Conservation (phyloP, 2,329 filamentous ascomycete genomes). For the Xylariaceae sp. region DNA sequence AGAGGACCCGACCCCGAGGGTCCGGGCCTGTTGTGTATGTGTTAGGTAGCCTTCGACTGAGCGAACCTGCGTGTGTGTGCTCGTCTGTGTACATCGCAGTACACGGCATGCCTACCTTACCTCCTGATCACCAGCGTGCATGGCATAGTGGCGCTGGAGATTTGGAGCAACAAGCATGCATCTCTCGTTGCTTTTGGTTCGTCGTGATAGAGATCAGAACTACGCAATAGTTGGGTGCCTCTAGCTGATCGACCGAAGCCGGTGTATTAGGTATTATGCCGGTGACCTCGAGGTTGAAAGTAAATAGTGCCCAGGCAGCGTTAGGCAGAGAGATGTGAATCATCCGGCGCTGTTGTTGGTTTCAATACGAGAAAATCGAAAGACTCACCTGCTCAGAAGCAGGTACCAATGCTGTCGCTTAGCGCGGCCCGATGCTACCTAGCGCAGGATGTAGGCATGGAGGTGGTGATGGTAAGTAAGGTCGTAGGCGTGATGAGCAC, state of each 20-base stretch:
- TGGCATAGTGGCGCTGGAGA: not conserved
- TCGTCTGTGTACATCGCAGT: not conserved
- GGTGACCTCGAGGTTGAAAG: not conserved
- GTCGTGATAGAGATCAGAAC: not conserved
- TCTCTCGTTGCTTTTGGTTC: not conserved
- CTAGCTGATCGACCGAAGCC: not conserved
- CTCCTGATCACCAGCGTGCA: not conserved
- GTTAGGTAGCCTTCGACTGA: not conserved
- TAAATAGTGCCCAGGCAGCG: too few relatives aligned
- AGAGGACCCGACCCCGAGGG: not conserved
- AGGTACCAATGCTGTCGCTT: too few relatives aligned
- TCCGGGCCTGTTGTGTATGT: not conserved
- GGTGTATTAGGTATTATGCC: not conserved
- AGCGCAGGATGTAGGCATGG: not conserved
- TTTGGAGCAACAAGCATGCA: conserved; percentile 1
- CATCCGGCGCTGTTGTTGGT: not conserved
- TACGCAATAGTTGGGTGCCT: not conserved
- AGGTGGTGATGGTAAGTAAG: too few relatives aligned
- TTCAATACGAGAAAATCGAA: not conserved
- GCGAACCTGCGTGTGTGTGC: not conserved
- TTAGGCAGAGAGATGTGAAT: not conserved
- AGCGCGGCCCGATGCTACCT: not conserved
- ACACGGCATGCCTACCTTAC: not conserved
- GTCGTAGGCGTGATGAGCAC: too few relatives aligned
- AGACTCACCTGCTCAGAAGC: too few relatives aligned